Percentiles rank a stretch among this genome's conserved stretches.
Conservation (phyloP, 108 stramenopile species). For the Nitzschia sp. region DNA sequence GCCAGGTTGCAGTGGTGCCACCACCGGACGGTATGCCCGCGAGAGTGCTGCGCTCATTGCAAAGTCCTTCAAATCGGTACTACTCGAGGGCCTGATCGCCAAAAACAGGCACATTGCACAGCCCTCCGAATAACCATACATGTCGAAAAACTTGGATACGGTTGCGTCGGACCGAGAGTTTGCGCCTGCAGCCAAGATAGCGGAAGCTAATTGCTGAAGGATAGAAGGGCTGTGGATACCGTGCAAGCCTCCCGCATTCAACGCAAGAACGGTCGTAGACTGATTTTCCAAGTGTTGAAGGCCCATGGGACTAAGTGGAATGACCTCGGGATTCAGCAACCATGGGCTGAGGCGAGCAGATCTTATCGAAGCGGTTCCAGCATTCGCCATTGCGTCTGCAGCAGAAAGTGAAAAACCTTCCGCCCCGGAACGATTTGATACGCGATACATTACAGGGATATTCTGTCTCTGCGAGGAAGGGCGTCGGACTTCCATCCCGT, state of each 20-base stretch:
- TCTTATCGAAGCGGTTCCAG: constrained; percentile 27
- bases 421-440: constrained; percentile 43
- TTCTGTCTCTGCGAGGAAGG: constrained; percentile 11
- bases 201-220: constrained; percentile 50
- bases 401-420: constrained; percentile 74
- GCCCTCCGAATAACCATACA: constrained; percentile 79
- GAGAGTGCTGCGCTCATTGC: constrained; percentile 50
- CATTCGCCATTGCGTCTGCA: constrained; percentile 36
- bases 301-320: constrained; percentile 61
- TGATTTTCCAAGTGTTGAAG: constrained; percentile 55
- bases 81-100: constrained; percentile 52
- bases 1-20: constrained; percentile 12
- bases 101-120: constrained; percentile 83
- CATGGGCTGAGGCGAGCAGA: constrained; percentile 73
- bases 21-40: constrained; percentile 19
- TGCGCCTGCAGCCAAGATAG: constrained; percentile 52
- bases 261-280: constrained; percentile 41
- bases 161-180: constrained; percentile 58
- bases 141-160: constrained; percentile 67
- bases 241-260: constrained; percentile 84
- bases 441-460: constrained; percentile 26
- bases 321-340: constrained; percentile 65
- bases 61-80: constrained; percentile 40
- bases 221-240: constrained; percentile 58
- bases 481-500: constrained; percentile 33